Conservation (phyloP, 2,329 filamentous ascomycete species). For the Eurotiales sp. region DNA sequence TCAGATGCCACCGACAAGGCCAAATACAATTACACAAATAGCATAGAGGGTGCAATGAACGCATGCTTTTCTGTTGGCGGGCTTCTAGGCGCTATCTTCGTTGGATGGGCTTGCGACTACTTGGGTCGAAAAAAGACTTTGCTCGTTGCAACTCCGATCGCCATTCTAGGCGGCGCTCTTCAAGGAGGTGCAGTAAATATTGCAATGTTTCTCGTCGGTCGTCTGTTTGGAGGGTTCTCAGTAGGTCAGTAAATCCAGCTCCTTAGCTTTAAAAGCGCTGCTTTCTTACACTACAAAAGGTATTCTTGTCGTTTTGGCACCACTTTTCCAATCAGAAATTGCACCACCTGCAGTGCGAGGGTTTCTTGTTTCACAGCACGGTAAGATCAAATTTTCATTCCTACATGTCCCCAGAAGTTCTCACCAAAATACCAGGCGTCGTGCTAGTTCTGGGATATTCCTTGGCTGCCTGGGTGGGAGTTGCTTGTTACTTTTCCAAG, state of each 20-base stretch:
- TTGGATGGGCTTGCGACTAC: slow-evolving; percentile 17
- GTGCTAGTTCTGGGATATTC: slow-evolving; percentile 5
- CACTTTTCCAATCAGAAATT: slow-evolving; percentile 5
- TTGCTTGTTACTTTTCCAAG: slow-evolving; percentile 1
- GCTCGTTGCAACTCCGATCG: slow-evolving; percentile 14
- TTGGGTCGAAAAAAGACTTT: slow-evolving; percentile 15
- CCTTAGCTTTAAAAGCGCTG: no score
- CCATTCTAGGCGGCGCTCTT: slow-evolving; percentile 15
- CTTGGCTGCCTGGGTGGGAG: slow-evolving; percentile 4
- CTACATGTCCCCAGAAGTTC: no score
- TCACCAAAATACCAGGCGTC: slow-evolving; percentile 3
- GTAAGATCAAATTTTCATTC: no score
- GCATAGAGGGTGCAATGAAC: slow-evolving; percentile 6
- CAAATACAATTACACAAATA: slow-evolving; percentile 8
- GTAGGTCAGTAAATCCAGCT: not conserved
- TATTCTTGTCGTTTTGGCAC: slow-evolving; percentile 3
- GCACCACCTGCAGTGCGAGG: slow-evolving; percentile 7
- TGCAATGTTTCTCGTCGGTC: slow-evolving; percentile 11
- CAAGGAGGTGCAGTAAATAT: slow-evolving; percentile 17
- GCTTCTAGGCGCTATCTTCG: slow-evolving; percentile 16
- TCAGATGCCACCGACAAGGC: not conserved
- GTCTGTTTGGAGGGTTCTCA: not conserved
- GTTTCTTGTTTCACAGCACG: slow-evolving; percentile 8
- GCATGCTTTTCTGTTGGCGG: slow-evolving; percentile 16
- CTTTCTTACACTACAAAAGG: no score